Conservation (phyloP, 1,139 yeast species). For the Insectozyma bohioensis region DNA sequence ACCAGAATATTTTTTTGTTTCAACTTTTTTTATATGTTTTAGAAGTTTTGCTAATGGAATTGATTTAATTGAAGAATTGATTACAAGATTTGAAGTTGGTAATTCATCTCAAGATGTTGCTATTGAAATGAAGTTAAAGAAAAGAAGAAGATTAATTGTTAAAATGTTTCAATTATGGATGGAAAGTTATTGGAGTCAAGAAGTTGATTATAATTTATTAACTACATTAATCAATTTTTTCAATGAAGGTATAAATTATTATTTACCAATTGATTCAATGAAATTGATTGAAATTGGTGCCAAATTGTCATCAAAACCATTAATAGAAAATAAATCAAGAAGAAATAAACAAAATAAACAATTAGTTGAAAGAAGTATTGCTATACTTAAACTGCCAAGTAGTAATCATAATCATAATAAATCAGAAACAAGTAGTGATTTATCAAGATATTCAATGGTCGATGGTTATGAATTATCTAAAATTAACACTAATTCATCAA, state of each 20-base stretch:
- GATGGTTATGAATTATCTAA: slow-evolving; percentile 52
- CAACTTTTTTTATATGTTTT: slow-evolving; percentile 81
- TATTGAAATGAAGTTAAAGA: slow-evolving; percentile 54
- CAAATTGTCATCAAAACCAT: slow-evolving; percentile 42
- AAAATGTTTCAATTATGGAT: slow-evolving; percentile 78
- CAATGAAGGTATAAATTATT: slow-evolving; percentile 62
- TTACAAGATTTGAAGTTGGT: slow-evolving; percentile 60
- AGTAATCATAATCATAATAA: too few relatives aligned
- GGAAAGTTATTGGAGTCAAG: slow-evolving; percentile 81
- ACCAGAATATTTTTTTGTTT: slow-evolving; percentile 65
- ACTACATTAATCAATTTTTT: slow-evolving; percentile 75
- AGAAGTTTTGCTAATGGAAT: slow-evolving; percentile 69
- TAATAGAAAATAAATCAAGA: slow-evolving; percentile 25
- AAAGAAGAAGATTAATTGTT: slow-evolving; percentile 65
- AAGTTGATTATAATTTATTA: slow-evolving; percentile 57
- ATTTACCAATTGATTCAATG: slow-evolving; percentile 64
- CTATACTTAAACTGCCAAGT: too few relatives aligned
- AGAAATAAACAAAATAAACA: slow-evolving; percentile 24
- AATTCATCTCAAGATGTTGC: slow-evolving; percentile 36
- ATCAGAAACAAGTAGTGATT: slow-evolving; percentile 16
- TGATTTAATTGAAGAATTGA: slow-evolving; percentile 69
- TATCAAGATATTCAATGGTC: slow-evolving; percentile 43
- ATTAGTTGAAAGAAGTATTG: slow-evolving; percentile 48
- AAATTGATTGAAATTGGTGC: slow-evolving; percentile 63
- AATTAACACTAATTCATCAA: slow-evolving; percentile 45